Evolutionary conservation across 192 early-diverging fungal species (phyloP), one percentile per base, ranked within the genome.

Genomic region (Rhizophagus clarus): DNA sequence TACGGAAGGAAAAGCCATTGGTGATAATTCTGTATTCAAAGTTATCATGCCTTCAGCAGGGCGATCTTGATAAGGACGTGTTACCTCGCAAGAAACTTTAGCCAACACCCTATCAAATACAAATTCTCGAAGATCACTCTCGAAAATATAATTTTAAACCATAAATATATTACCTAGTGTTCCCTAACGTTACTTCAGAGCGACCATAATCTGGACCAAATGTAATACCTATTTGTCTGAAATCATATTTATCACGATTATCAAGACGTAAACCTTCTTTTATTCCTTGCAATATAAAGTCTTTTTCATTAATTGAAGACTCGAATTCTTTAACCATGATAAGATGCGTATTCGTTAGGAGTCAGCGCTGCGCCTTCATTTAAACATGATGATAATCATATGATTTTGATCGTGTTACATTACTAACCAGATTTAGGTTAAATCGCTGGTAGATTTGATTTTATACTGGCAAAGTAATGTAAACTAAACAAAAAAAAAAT

Each of bases 11-110:
- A 92, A 89, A 1, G 96, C 95, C 94, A 98, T 93, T 47, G 91
- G 93, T 24, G 94, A 94, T 40, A 97, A 86, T 80, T 97, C 96
- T 1, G 94, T 96, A 82, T 88, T 94, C 83, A 99, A 96, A 62
- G 87, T 80, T 29, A 99, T 83, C 5, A 92, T 87, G 1, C 98
- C 98, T 80, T 99, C 98, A 22, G 92, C 94, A 2, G 97, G 94
- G 29, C 88, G 94, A 84, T 92, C 96, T 8, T 85, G 80, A 26
- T 85, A 87, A 24, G 94, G 94, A 71, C 90, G 89, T 29, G 88
- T 86, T 11, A 95, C 91, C 80, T 93, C 89, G 67, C 90, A 91
- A 1, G 91, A 88, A 2, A 95, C 91, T 28, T 89, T 88, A 4
- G 91, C 94, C 8, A 93, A 79, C 7, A 95, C 90, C 66, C 89